A percentile compares a stretch with the other conserved stretches of the same genome.
These are phyloP conservation scores for Ustilago shanxiensis DNA, from an alignment of 1,284 basidiomycete species.

Conservation along the genomic window DNA sequence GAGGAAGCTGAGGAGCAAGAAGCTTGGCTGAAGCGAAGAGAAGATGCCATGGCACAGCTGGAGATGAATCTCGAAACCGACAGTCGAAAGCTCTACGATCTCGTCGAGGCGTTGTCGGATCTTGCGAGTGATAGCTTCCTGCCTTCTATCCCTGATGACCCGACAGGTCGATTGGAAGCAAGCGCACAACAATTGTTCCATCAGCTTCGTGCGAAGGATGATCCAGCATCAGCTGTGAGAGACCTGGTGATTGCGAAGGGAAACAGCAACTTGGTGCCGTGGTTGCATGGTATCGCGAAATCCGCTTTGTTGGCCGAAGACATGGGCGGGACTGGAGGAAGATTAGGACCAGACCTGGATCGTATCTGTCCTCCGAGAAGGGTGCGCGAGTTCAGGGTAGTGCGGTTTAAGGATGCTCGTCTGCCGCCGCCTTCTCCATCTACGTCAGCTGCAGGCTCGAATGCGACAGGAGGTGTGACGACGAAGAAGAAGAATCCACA, in stretches of 20 bases:
- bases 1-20: conserved; percentile 76
- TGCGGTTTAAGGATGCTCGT: conserved; percentile 79
- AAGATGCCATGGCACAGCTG: conserved; percentile 30
- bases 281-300: conserved; percentile 26
- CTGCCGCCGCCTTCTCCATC: conserved; percentile 19
- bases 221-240: conserved; percentile 29
- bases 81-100: conserved; percentile 35
- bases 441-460: neutral
- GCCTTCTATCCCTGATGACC: conserved; percentile 31
- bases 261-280: conserved; percentile 13
- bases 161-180: conserved; percentile 21
- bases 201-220: conserved; percentile 14
- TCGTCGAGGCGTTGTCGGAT: conserved; percentile 35
- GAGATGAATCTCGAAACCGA: conserved; percentile 29
- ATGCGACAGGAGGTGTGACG: neutral
- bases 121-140: conserved; percentile 29
- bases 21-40: conserved; percentile 75
- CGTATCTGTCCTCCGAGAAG: conserved; percentile 80
- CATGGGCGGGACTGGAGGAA: conserved; percentile 1
- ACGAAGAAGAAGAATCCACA: conserved; percentile 33
- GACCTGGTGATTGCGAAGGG: conserved; percentile 26
- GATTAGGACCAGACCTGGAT: conserved; percentile 71
- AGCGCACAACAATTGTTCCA: conserved; percentile 23
- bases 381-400: conserved; percentile 83
- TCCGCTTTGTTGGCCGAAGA: conserved; percentile 17